These are phyloP conservation scores for Murraya koenigii DNA, from an alignment of 345 rosid genomes.

Conservation along the genomic window DNA sequence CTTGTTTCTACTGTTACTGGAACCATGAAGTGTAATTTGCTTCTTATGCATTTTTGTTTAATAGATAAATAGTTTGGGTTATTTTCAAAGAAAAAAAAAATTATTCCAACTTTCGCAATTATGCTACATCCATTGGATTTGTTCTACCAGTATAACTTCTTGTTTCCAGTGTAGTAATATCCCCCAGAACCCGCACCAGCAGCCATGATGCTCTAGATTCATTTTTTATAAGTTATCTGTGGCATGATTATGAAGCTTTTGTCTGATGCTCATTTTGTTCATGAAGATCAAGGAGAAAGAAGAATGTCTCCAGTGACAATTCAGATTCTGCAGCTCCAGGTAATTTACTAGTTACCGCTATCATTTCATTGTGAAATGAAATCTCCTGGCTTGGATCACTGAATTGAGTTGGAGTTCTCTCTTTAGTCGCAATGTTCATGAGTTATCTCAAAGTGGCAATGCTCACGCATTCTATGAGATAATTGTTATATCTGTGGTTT, in stretches of 20 bases:
- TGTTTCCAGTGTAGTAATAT: not conserved
- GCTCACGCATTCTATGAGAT: not conserved
- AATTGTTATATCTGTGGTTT: not conserved
- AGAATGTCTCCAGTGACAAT: constrained; percentile 68
- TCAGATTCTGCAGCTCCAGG: constrained; percentile 71
- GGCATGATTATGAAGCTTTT: not conserved
- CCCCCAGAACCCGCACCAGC: not conserved
- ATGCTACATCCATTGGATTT: not conserved
- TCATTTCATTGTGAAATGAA: not conserved
- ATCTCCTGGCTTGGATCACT: not conserved
- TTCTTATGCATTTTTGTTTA: not conserved
- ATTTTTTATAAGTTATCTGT: not conserved
- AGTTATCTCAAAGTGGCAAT: not conserved
- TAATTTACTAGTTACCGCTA: constrained; percentile 13
- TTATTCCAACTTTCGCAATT: not conserved
- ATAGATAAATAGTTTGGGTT: not conserved
- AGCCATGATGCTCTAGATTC: not conserved
- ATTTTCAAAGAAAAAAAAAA: no score
- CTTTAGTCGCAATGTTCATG: not conserved
- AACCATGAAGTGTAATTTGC: not conserved
- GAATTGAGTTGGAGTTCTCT: not conserved
- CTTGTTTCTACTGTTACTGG: not conserved
- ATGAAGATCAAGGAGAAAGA: constrained; percentile 89
- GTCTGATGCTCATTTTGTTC: constrained; percentile 6
- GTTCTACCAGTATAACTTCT: not conserved